phyloP scores from a whole-genome alignment of 768 basidiomycete genomes.

The Flagelloscypha sp. region DNA sequence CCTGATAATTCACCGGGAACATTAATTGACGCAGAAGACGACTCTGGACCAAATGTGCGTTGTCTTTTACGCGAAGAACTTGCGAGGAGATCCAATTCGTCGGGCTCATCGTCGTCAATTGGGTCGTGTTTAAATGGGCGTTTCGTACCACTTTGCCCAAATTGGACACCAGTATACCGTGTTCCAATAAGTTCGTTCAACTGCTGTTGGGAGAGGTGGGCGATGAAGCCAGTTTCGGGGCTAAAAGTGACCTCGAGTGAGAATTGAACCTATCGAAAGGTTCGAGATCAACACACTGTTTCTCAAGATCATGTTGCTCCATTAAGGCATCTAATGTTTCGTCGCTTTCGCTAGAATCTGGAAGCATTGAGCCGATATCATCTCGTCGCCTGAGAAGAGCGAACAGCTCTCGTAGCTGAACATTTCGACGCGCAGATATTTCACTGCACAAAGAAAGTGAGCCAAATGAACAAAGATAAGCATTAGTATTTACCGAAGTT shows the following conservation, averaged over 20 bases:
- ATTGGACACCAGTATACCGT: neutral
- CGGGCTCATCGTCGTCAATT: constrained; percentile 15
- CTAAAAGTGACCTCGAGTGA: constrained; percentile 15
- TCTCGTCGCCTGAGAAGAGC: constrained; percentile 50
- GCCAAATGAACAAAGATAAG: neutral
- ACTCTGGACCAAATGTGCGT: constrained; percentile 7
- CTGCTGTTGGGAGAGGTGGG: constrained; percentile 14
- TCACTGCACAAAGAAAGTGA: constrained; percentile 30
- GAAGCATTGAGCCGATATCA: constrained; percentile 31
- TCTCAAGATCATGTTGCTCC: constrained; percentile 45
- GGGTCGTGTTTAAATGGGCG: neutral
- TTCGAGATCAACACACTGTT: constrained; percentile 34
- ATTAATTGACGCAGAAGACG: constrained; percentile 12
- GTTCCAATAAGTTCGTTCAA: constrained; percentile 5
- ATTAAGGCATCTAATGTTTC: constrained; percentile 40
- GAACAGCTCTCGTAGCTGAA: constrained; percentile 64
- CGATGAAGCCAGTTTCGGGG: constrained; percentile 24
- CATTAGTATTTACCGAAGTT: no score
- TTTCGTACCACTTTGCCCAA: neutral
- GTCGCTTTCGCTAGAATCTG: constrained; percentile 31
- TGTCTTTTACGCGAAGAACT: constrained; percentile 12
- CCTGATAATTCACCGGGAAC: constrained; percentile 10
- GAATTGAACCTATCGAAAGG: no score
- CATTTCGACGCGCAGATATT: constrained; percentile 60
- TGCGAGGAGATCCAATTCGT: constrained; percentile 35